Evolutionary conservation across 441 rosid species (phyloP), one percentile per base, ranked within the genome.

Genomic region (Euphorbia celastroides): DNA sequence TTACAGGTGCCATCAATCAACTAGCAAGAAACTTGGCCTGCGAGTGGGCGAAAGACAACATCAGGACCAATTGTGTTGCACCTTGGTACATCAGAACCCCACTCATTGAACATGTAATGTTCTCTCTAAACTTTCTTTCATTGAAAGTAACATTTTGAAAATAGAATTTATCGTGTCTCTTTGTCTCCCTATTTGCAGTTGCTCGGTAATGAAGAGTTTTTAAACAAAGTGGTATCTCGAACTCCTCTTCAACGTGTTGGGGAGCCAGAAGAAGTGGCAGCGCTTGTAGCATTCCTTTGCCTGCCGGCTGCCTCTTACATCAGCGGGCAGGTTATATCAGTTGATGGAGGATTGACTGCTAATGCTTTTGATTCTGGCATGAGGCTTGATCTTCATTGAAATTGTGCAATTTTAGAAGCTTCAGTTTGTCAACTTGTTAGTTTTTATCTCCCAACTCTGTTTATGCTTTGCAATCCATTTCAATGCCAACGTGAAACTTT

Each of bases 11-110:
- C 69, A 82, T 89, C 48, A 89, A 90, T 79, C 96, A 90, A 68
- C 72, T 90, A 42, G 80, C 98, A 20, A 88, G 75, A 67, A 84
- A 80, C 69, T 82, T 93, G 81, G 98, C 94, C 48, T 90, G 96
- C 12, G 97, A 93, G 61, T 87, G 97, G 98, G 96, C 98, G 30
- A 79, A 76, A 9, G 96, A 93, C 81, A 87, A 87, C 59, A 90
- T 90, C 64, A 81, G 97, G 60, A 83, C 86, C 22, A 93, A 93
- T 66, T 59, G 78, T n/a, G 86, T 90, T 31, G 88, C 96, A 1
- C 96, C 98, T 4, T 85, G 90, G 85, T 80, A 77, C 55, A 92
- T 57, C 75, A 86, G 60, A 76, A 90, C 97, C 77, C 89, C 0
- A 78, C 85, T 16, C 22, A 1, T 16, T 5, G 16, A 44, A 44